Evolutionary conservation across 2,329 filamentous ascomycete species (phyloP).

Genomic region (Venturia effusa): DNA sequence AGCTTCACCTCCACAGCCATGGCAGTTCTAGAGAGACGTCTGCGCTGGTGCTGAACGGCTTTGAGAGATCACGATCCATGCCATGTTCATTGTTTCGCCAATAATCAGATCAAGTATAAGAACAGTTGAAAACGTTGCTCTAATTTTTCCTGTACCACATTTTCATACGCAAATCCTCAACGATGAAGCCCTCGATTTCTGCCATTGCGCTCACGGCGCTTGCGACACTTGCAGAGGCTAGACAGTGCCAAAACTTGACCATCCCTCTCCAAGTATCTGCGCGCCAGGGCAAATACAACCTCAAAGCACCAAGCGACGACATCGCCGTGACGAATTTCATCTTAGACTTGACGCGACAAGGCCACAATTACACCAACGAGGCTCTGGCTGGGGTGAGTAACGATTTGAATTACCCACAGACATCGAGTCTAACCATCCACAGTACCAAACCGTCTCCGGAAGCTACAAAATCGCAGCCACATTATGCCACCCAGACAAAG

Average conservation of each 20-base stretch:
- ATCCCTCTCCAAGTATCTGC: constrained; percentile 46
- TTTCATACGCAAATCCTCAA: background rate
- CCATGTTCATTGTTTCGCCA: too few species aligned
- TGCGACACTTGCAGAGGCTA: background rate
- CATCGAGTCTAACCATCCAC: constrained; percentile 1
- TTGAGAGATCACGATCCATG: background rate
- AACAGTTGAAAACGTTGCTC: background rate
- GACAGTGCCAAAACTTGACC: constrained; percentile 38
- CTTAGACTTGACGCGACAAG: constrained; percentile 38
- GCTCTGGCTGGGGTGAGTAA: constrained; percentile 34
- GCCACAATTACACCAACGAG: constrained; percentile 38
- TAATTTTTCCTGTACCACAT: background rate
- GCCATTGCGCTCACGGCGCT: constrained; percentile 1
- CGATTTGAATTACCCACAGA: background rate
- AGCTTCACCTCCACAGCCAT: background rate
- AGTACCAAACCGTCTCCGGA: constrained; percentile 41
- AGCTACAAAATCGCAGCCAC: constrained; percentile 48
- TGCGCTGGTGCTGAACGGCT: background rate
- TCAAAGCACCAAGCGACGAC: constrained; percentile 37
- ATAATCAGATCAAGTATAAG: background rate
- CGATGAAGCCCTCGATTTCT: background rate
- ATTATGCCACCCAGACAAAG: constrained; percentile 47
- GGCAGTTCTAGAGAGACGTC: background rate
- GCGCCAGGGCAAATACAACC: constrained; percentile 42
- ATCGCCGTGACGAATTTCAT: constrained; percentile 48